Base-by-base conservation (phyloP, 2,329 filamentous ascomycete species). In the Ophiosphaerella korrae region DNA sequence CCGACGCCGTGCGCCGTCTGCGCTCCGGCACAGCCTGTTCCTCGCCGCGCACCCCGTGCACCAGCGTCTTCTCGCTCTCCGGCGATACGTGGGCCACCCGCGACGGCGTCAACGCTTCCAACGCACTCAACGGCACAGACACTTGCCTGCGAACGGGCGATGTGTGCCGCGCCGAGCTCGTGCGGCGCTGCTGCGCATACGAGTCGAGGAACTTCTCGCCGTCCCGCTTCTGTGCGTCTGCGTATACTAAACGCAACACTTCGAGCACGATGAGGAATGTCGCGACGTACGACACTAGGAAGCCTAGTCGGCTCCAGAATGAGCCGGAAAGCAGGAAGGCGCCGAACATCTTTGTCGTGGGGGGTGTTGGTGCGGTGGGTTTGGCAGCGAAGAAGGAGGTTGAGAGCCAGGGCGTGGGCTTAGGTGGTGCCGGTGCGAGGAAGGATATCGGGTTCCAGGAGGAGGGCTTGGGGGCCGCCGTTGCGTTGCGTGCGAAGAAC, bases 201-300 rank as follows among this genome's bases (percentile, higher is more conserved):
- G 53, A 43, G 8, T 66, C 63, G 3, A 66, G 49, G 4, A 66
- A 38, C n/a, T 50, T 60, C 31, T 66, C 63, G 2, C 58, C 57
- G 16, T 66, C 57, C 32, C 62, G 59, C 48, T 63, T 63, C 31
- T 63, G 60, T 11, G 45, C 61, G 45, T 64, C 61, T 14, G 63
- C 57, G 49, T 51, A 59, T 12, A 52, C 55, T 21, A 66, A 45
- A 3, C 63, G 51, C 2, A 64, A 46, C 6, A 66, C 52, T 43
- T 66, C 63, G 23, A 66, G 52, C 14, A 60, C 60, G 13, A 66
- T 40, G 33, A 64, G 54, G 40, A 54, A 66, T 11, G 61, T 58
- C 23, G 51, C 23, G 12, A 58, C 48, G 48, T 64, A 64, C 42
- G 59, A 60, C n/a, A 66, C 45, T 43, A 66, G 62, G 42, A 64